Percentiles rank a stretch among this genome's conserved stretches.
Evolutionary conservation across 208 protist species (phyloP).

Genomic region (Wallacemonas collosoma): DNA sequence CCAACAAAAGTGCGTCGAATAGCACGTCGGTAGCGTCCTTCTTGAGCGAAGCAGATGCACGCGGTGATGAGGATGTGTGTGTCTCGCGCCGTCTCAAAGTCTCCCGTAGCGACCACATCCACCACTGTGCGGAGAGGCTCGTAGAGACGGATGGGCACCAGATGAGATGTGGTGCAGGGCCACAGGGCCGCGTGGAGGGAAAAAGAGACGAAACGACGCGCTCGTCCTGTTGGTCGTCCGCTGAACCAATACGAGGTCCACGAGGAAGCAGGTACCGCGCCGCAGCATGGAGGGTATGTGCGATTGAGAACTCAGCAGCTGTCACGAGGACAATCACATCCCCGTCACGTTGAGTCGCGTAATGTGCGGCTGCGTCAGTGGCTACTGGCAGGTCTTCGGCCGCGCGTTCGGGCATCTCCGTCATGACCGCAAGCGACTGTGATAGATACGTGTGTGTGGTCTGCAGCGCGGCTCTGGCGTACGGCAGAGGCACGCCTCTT

Average conservation of each 20-base stretch:
- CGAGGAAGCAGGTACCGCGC: too few relatives aligned
- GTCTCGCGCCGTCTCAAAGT: not conserved
- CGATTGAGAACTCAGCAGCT: too few relatives aligned
- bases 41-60: not conserved
- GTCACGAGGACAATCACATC: too few relatives aligned
- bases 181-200: constrained; percentile 22
- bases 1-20: too few relatives aligned
- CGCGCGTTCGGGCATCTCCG: too few relatives aligned
- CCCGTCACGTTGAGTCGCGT: too few relatives aligned
- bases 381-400: too few relatives aligned
- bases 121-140: constrained; percentile 2
- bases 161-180: constrained; percentile 12
- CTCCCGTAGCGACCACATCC: not conserved
- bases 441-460: constrained; percentile 20
- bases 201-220: constrained; percentile 21
- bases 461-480: constrained; percentile 23
- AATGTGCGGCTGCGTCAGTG: too few relatives aligned
- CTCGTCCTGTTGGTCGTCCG: not conserved
- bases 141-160: constrained; percentile 1
- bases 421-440: not conserved
- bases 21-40: not conserved
- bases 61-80: not conserved
- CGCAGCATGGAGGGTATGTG: too few relatives aligned
- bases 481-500: constrained; percentile 42
- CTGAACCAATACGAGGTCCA: not conserved